Base-by-base conservation (phyloP, 371 early-diverging fungal genomes). In the Rhizopus microsporus region DNA sequence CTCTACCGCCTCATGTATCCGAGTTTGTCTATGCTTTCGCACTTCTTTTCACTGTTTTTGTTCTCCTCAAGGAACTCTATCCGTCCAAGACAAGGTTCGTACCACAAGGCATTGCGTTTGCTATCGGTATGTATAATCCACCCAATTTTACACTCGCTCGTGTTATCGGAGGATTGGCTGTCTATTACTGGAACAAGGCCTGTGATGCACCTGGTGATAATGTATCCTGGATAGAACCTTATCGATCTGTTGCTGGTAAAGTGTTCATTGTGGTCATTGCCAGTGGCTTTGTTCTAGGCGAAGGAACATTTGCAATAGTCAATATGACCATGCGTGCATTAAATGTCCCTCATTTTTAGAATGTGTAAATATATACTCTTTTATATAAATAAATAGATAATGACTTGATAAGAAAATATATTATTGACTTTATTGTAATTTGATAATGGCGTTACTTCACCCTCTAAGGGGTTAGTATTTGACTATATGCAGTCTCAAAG, bases 91-190 rank as follows among this genome's bases (percentile, higher is more conserved):
- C 71, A 10, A 64, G 60, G 1, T 84, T 71, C 63, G 72, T 88
- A 53, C 89, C 90, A 6, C 85, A 85, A 35, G 91, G 90, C 0
- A 90, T 90, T 34, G 91, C 91, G 1, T 92, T 92, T 76, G 91
- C 92, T 9, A 88, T 92, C 37, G 92, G 92, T 16, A 92, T 92
- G 68, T 92, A 90, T 67, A 92, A 90, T 68, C 83, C 91, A 13
- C 92, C 92, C 13, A 87, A 84, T 57, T 92, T 90, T 53, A 90
- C 89, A 3, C 60, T 90, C 43, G 88, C 90, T 29, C 82, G 92
- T 3, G 84, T 88, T 1, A 74, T 88, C 13, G 92, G 92, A 17
- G 90, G 89, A 5, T 52, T 86, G 6, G 60, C 75, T 2, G 74
- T 73, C 0, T 37, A 78, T 16, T 55, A 61, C 34, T 83, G 86